Conservation (phyloP, 768 basidiomycete species). For the Dioszegia hungarica region DNA sequence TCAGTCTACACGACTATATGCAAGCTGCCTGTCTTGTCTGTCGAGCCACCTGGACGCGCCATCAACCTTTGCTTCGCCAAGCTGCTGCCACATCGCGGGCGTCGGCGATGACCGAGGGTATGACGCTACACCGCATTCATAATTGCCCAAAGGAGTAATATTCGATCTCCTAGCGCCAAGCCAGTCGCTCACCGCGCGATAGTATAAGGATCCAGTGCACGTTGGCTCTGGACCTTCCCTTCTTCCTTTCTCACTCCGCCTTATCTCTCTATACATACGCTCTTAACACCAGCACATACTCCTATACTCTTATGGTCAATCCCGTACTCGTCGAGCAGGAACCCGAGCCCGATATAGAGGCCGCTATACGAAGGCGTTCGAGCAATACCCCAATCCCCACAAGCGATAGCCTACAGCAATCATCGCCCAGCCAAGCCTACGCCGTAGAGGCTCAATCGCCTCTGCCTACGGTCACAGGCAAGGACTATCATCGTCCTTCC, state of each 20-base stretch:
- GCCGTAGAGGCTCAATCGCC: background rate
- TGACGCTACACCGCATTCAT: background rate
- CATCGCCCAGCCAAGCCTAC: background rate
- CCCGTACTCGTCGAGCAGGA: conserved; percentile 20
- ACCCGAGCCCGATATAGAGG: conserved; percentile 33
- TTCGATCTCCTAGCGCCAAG: too few relatives aligned
- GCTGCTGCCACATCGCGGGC: background rate
- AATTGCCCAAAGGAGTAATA: background rate
- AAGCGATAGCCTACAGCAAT: conserved; percentile 1
- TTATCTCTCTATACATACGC: background rate
- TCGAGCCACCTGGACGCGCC: too few relatives aligned
- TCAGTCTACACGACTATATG: too few relatives aligned
- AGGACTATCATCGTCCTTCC: conserved; percentile 3
- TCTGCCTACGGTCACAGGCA: background rate
- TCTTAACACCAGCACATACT: background rate
- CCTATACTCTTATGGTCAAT: conserved; percentile 19
- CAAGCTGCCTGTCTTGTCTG: too few relatives aligned
- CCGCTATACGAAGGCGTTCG: conserved; percentile 14
- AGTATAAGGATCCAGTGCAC: too few relatives aligned
- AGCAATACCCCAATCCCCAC: conserved; percentile 1
- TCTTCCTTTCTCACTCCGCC: background rate
- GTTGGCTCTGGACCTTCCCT: background rate
- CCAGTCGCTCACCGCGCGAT: too few relatives aligned
- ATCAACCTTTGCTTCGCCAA: background rate
- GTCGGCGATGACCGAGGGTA: too few relatives aligned